Conservation (phyloP, 768 basidiomycete species). For the Clathrus columnatus region DNA sequence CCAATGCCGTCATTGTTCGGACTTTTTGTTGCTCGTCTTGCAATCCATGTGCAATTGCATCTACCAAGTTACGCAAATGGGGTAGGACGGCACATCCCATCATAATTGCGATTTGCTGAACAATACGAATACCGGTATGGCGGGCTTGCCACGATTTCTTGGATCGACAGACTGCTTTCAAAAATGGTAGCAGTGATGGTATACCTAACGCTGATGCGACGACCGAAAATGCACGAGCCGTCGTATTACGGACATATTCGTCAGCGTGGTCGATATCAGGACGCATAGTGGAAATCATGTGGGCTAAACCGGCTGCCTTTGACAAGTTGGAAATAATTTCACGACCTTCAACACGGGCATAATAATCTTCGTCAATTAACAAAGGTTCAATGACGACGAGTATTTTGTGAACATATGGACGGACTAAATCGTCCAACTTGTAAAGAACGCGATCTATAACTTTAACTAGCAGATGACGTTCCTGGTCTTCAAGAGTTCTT, state of each 20-base stretch:
- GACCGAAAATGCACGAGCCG: conserved; percentile 96
- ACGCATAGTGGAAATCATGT: conserved; percentile 99
- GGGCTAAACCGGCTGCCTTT: conserved; percentile 96
- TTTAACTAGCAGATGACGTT: conserved; percentile 95
- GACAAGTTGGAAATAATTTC: conserved; percentile 99
- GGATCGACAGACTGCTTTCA: conserved; percentile 95
- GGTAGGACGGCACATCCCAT: conserved; percentile 99
- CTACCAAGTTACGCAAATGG: conserved; percentile 92
- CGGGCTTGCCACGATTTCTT: conserved; percentile 99
- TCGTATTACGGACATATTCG: conserved; percentile 98
- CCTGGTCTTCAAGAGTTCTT: conserved; percentile 94
- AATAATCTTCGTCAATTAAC: conserved; percentile 96
- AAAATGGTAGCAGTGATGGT: conserved; percentile 92
- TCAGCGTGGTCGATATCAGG: conserved; percentile 99
- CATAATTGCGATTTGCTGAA: conserved; percentile 99
- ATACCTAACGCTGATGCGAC: conserved; percentile 98
- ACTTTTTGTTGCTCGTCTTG: conserved; percentile 96
- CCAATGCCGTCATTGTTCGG: conserved; percentile 89
- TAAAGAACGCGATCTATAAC: conserved; percentile 98
- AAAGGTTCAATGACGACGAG: conserved; percentile 98
- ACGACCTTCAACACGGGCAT: conserved; percentile 93
- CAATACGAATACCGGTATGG: conserved; percentile 98
- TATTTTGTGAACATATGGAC: conserved; percentile 99
- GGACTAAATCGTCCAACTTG: conserved; percentile 97
- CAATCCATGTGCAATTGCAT: conserved; percentile 88